These are phyloP conservation scores for Arthroderma sp. DNA, from an alignment of 2,329 filamentous ascomycete species.

Conservation along the genomic window DNA sequence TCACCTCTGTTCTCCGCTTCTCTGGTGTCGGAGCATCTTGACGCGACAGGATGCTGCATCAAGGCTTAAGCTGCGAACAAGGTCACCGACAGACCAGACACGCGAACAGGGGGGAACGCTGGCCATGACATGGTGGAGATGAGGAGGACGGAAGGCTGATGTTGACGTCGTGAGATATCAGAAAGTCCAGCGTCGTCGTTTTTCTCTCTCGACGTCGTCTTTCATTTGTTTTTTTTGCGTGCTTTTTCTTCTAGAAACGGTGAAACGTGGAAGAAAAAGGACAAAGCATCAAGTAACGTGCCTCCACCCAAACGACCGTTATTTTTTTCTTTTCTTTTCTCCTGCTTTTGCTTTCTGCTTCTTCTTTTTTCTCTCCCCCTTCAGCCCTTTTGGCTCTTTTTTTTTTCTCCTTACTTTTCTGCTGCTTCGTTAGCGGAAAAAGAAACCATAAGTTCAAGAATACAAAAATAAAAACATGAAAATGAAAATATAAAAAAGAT, in stretches of 20 bases:
- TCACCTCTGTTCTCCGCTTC: background rate
- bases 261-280: constrained; percentile 3
- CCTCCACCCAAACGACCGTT: background rate
- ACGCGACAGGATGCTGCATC: constrained; percentile 4
- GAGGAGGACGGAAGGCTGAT: background rate
- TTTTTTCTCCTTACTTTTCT: constrained; percentile 6
- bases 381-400: background rate
- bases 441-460: background rate
- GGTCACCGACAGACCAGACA: background rate
- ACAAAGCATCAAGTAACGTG: background rate
- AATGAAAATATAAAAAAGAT: background rate
- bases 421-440: background rate
- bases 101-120: background rate
- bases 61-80: constrained; percentile 1
- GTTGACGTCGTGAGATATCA: background rate
- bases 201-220: background rate
- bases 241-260: background rate
- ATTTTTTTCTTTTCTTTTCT: background rate
- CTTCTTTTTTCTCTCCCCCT: background rate
- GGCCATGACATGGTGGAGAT: too few species aligned
- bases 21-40: constrained; percentile 1
- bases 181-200: too few species aligned
- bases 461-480: background rate
- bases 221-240: background rate
- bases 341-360: background rate